phyloP scores from a whole-genome alignment of 2,329 filamentous ascomycete genomes.

The Tolypocladium sp. region DNA sequence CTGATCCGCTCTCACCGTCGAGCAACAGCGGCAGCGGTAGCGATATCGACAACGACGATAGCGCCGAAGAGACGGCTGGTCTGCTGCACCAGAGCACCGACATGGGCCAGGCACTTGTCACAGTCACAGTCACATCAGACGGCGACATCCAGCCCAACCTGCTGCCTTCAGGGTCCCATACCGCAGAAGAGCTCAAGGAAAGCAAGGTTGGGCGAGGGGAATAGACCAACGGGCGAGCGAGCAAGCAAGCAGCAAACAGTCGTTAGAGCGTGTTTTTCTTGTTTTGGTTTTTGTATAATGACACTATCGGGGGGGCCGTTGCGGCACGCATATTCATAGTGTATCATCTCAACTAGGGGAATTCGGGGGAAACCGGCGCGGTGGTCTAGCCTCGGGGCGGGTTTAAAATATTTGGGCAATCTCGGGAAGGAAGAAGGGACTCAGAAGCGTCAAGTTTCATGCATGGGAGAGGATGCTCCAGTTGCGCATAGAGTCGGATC shows the following conservation, averaged over 20 bases:
- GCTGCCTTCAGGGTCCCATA: constrained; percentile 10
- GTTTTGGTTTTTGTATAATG: constrained; percentile 6
- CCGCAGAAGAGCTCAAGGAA: not conserved
- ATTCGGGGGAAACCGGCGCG: not conserved
- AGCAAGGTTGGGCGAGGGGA: not conserved
- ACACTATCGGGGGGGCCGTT: not conserved
- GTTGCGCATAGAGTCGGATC: not conserved
- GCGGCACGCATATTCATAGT: not conserved
- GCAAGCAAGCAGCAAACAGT: not conserved
- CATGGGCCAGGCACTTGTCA: constrained; percentile 21
- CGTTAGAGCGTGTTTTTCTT: constrained; percentile 7
- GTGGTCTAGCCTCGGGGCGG: not conserved
- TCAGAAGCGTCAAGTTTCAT: not conserved
- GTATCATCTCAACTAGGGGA: not conserved
- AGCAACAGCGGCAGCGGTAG: constrained; percentile 29
- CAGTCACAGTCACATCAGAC: constrained; percentile 26
- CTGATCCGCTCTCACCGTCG: constrained; percentile 21
- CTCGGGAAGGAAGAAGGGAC: not conserved
- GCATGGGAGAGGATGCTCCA: not conserved
- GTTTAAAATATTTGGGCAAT: not conserved
- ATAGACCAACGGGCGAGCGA: not conserved
- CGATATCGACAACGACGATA: constrained; percentile 31
- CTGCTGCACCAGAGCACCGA: constrained; percentile 32
- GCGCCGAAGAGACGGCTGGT: constrained; percentile 34
- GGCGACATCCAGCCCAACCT: constrained; percentile 29